Evolutionary conservation across 441 rosid species (phyloP).

Genomic region (Gossypium gossypioides): DNA sequence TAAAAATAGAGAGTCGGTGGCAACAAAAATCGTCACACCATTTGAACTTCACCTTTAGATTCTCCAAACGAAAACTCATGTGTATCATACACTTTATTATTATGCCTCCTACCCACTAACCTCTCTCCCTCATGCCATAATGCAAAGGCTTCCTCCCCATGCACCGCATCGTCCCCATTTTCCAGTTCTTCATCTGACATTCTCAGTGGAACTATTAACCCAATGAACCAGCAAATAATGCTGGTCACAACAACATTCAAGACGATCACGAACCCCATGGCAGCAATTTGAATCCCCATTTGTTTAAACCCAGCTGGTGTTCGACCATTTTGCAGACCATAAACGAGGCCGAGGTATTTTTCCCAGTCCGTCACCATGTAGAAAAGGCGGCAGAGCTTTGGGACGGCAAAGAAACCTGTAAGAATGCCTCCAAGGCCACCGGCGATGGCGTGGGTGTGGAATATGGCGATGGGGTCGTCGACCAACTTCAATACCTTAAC

Average conservation of each 20-base stretch:
- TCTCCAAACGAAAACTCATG: conserved; percentile 16
- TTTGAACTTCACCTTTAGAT: conserved; percentile 16
- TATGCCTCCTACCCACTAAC: conserved; percentile 14
- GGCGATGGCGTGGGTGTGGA: conserved; percentile 57
- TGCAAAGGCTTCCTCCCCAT: conserved; percentile 33
- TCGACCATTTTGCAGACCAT: conserved; percentile 21
- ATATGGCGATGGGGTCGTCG: conserved; percentile 47
- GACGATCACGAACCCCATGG: conserved; percentile 23
- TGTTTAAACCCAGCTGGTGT: conserved; percentile 26
- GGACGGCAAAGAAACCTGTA: conserved; percentile 42
- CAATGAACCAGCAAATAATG: conserved; percentile 28
- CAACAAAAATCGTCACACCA: conserved; percentile 7
- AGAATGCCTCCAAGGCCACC: conserved; percentile 49
- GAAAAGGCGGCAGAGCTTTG: conserved; percentile 35
- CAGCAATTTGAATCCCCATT: conserved; percentile 27
- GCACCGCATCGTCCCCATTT: conserved; percentile 23
- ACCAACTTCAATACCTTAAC: conserved; percentile 21
- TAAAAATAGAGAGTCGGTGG: too few species aligned
- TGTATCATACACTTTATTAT: conserved; percentile 20
- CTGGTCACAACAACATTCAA: conserved; percentile 35
- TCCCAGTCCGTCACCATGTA: conserved; percentile 34
- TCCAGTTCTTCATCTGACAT: conserved; percentile 23
- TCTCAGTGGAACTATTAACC: conserved; percentile 26
- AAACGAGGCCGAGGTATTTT: conserved; percentile 27
- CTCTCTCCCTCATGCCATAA: conserved; percentile 15